phyloP scores from a whole-genome alignment of 192 early-diverging fungal genomes.

The Coemansia sp. region DNA sequence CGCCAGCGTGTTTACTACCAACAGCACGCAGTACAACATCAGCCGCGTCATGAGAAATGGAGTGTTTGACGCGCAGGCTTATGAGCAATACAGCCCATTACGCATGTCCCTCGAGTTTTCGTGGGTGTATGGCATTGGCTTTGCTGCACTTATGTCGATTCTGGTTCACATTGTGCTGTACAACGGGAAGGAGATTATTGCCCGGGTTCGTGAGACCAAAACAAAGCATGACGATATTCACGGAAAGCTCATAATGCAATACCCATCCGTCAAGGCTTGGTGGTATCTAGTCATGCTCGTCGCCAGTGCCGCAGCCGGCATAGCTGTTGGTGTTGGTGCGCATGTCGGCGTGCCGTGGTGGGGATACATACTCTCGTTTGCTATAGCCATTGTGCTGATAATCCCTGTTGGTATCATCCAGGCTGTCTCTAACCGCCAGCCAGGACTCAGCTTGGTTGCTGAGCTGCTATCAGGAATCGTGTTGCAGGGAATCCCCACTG shows the following conservation, averaged over 20 bases:
- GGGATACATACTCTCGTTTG: constrained; percentile 67
- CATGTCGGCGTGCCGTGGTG: constrained; percentile 80
- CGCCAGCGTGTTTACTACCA: constrained; percentile 59
- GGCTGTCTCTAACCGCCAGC: constrained; percentile 74
- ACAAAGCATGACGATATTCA: constrained; percentile 70
- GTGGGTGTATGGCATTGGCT: constrained; percentile 65
- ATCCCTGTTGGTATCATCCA: constrained; percentile 82
- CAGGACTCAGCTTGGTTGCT: constrained; percentile 76
- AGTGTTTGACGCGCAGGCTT: constrained; percentile 57
- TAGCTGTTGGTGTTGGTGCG: constrained; percentile 56
- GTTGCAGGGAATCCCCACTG: constrained; percentile 74
- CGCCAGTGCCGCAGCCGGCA: constrained; percentile 51
- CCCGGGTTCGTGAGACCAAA: constrained; percentile 61
- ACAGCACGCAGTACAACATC: constrained; percentile 60
- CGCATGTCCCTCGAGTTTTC: constrained; percentile 70
- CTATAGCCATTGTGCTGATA: constrained; percentile 62
- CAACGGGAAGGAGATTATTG: constrained; percentile 67
- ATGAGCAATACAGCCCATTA: constrained; percentile 63
- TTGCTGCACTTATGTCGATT: constrained; percentile 69
- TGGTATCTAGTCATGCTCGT: constrained; percentile 69
- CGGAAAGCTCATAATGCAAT: constrained; percentile 67
- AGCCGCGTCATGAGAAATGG: constrained; percentile 57
- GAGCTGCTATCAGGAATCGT: constrained; percentile 82
- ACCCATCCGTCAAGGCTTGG: constrained; percentile 71
- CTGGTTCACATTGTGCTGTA: constrained; percentile 66